Evolutionary conservation across 2,329 filamentous ascomycete genomes (phyloP).

Genomic region (Fusarium sp.): DNA sequence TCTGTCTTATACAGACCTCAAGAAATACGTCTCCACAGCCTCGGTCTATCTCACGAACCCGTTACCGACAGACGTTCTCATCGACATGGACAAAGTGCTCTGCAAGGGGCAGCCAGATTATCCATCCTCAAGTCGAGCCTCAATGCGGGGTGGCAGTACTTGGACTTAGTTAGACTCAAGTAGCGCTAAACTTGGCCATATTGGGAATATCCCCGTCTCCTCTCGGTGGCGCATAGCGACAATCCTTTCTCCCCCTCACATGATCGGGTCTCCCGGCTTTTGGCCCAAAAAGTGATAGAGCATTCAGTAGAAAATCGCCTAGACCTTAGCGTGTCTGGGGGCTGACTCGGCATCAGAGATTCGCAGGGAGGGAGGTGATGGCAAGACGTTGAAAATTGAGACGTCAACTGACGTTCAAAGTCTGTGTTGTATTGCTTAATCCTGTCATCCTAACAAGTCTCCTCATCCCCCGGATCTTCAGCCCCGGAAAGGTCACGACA

Average conservation of each 20-base stretch:
- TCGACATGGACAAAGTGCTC: too few species aligned
- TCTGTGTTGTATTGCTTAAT: background rate
- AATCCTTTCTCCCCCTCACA: background rate
- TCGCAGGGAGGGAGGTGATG: background rate
- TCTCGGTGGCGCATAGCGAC: background rate
- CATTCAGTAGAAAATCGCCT: background rate
- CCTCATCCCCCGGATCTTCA: background rate
- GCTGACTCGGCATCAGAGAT: background rate
- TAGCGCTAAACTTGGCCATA: background rate
- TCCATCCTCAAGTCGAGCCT: too few species aligned
- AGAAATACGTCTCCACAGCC: too few species aligned
- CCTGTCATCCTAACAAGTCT: background rate
- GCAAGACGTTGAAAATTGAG: background rate
- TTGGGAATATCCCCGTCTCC: constrained; percentile 6
- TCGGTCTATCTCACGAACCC: too few species aligned
- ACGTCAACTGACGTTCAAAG: background rate
- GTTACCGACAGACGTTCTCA: too few species aligned
- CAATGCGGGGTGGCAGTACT: too few species aligned
- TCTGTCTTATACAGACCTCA: background rate
- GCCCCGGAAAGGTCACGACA: background rate
- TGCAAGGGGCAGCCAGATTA: too few species aligned
- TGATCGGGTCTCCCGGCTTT: background rate
- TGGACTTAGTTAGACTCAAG: background rate
- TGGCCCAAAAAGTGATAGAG: constrained; percentile 4
- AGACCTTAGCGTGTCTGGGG: background rate